Evolutionary conservation across 139 green algal species (phyloP).

Genomic region (Coccomyxa sp.): DNA sequence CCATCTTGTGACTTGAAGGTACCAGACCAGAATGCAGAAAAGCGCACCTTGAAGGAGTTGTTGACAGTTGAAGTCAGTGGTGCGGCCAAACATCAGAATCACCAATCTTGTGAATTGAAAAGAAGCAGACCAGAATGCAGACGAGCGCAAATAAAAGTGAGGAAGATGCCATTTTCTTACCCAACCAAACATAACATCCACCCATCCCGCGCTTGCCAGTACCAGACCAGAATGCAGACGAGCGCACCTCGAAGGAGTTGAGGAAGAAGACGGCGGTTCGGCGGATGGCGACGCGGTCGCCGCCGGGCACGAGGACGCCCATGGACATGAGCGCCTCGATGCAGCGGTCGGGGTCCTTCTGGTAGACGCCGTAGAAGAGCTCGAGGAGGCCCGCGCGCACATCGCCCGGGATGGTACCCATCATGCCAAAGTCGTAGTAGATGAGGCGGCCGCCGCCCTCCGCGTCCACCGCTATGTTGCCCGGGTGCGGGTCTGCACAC

Average conservation of each 20-base stretch:
- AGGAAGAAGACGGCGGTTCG: conserved; percentile 98
- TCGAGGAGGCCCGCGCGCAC: conserved; percentile 85
- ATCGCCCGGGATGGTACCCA: conserved; percentile 44
- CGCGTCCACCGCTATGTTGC: conserved; percentile 94
- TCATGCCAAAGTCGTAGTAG: conserved; percentile 97
- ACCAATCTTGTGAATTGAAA: too few species aligned
- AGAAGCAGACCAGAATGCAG: too few species aligned
- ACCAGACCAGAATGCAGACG: too few species aligned
- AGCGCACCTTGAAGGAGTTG: conserved; percentile 66
- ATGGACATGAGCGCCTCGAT: conserved; percentile 85
- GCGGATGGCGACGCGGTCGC: conserved; percentile 81
- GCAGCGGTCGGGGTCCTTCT: conserved; percentile 77
- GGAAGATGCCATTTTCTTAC: too few species aligned
- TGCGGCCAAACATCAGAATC: too few species aligned
- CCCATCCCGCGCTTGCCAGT: too few species aligned
- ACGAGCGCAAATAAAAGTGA: too few species aligned
- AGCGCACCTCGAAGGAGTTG: conserved; percentile 66
- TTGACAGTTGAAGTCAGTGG: too few species aligned
- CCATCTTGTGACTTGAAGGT: too few species aligned
- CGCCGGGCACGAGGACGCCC: conserved; percentile 85
- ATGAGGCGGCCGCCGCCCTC: conserved; percentile 71
- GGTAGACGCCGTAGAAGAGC: conserved; percentile 97
- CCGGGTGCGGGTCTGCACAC: conserved; percentile 75
- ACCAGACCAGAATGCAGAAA: too few species aligned
- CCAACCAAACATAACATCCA: too few species aligned